A percentile compares a stretch with the other conserved stretches of the same genome.
Evolutionary conservation across 225 moss, liverwort and hornwort species (phyloP).

Genomic region (Thuidium tamariscinum): DNA sequence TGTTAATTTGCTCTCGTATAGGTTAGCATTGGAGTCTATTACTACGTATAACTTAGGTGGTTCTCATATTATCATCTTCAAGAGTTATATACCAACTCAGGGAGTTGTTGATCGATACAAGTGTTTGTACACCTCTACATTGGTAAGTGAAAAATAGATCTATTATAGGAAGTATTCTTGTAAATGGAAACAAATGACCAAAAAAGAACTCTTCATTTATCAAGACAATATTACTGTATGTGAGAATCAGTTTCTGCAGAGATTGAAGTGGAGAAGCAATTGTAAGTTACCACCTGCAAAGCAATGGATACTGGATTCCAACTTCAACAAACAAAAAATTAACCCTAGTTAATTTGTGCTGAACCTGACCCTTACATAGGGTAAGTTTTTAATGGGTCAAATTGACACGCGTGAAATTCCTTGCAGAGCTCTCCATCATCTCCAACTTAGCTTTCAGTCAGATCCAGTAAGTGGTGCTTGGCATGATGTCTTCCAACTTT

Average conservation of each 20-base stretch:
- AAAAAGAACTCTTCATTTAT: too few species aligned
- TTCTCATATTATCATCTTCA: neutral
- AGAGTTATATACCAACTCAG: too few species aligned
- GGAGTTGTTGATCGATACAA: too few species aligned
- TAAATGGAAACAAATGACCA: too few species aligned
- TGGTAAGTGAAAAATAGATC: neutral
- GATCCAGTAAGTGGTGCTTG: neutral
- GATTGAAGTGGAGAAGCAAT: neutral
- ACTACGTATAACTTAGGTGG: too few species aligned
- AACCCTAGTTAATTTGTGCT: too few species aligned
- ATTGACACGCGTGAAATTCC: too few species aligned
- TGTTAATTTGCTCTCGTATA: neutral
- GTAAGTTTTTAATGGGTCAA: too few species aligned
- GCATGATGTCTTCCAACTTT: neutral
- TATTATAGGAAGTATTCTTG: neutral
- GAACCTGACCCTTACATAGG: neutral
- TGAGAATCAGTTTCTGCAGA: neutral
- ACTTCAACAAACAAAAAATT: neutral
- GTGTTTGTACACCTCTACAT: neutral
- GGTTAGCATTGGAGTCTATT: neutral
- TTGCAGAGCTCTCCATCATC: neutral
- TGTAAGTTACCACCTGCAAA: too few species aligned
- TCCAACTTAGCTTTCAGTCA: too few species aligned
- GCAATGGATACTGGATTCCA: neutral
- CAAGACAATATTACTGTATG: neutral